Conservation (phyloP, 2,329 filamentous ascomycete genomes). For the Penicillium janthinellum region DNA sequence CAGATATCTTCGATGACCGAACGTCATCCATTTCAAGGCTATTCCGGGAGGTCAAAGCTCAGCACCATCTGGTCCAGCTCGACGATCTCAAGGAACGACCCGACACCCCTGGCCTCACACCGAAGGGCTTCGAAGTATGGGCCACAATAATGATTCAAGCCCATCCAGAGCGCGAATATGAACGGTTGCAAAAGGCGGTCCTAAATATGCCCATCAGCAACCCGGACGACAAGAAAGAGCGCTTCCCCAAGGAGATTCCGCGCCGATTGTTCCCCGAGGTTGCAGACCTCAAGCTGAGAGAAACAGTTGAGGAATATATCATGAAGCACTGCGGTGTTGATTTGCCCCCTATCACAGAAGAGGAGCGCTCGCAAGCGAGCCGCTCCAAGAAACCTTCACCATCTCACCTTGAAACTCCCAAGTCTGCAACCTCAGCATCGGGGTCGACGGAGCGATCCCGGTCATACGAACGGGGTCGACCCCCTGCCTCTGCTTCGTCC, state of each 20-base stretch:
- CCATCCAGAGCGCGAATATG: constrained; percentile 73
- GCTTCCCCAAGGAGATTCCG: constrained; percentile 77
- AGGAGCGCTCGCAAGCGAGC: constrained; percentile 39
- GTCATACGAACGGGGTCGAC: constrained; percentile 28
- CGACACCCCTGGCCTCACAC: constrained; percentile 65
- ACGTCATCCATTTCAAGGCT: constrained; percentile 60
- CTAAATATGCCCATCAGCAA: constrained; percentile 70
- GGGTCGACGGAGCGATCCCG: constrained; percentile 16
- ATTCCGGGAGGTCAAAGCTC: constrained; percentile 56
- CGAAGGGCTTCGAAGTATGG: constrained; percentile 70
- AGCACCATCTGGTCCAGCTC: constrained; percentile 66
- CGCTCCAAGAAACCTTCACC: constrained; percentile 28
- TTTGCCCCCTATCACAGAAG: constrained; percentile 43
- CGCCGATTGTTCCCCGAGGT: constrained; percentile 68
- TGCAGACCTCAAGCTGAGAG: constrained; percentile 59
- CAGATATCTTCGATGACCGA: constrained; percentile 58
- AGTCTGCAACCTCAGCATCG: constrained; percentile 4
- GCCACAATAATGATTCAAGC: constrained; percentile 72
- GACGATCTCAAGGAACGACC: constrained; percentile 55
- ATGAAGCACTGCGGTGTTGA: constrained; percentile 54
- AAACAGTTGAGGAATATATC: constrained; percentile 63
- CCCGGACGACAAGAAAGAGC: constrained; percentile 65
- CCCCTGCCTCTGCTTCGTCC: constrained; percentile 43
- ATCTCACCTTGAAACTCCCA: neutral
- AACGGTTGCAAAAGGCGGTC: constrained; percentile 69